These are phyloP conservation scores for Glarea lozoyensis DNA, from an alignment of 495 filamentous ascomycete species.

Conservation along the genomic window DNA sequence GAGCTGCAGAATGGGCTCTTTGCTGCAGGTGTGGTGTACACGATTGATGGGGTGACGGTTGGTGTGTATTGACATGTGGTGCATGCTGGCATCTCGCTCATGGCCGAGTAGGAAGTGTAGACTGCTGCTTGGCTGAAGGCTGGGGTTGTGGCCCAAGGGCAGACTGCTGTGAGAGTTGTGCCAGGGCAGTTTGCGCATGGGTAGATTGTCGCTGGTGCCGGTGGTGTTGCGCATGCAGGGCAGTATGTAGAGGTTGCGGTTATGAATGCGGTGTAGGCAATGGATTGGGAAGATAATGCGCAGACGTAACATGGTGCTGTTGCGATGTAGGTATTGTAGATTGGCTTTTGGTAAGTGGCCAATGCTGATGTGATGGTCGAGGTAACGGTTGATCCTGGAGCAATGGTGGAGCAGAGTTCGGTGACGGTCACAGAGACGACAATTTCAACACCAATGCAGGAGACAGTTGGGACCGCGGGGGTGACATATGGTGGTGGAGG, in stretches of 20 bases:
- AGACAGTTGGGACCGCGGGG: conserved; percentile 7
- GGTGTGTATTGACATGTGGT: too few species aligned
- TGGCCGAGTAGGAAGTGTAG: too few species aligned
- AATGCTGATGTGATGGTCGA: conserved; percentile 18
- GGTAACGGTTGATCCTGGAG: conserved; percentile 16
- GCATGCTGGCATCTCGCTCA: too few species aligned
- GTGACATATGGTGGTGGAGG: conserved; percentile 15
- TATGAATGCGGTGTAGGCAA: conserved; percentile 17
- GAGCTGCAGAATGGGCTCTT: too few species aligned
- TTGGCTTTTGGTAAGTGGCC: conserved; percentile 22
- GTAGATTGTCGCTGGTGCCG: conserved; percentile 1
- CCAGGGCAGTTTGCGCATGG: conserved; percentile 4
- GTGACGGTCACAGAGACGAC: conserved; percentile 26
- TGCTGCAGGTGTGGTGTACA: too few species aligned
- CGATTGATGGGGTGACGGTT: too few species aligned
- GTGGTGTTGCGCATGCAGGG: not conserved
- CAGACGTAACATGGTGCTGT: conserved; percentile 31
- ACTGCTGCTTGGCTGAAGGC: too few species aligned
- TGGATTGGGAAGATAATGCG: conserved; percentile 13
- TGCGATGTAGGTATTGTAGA: conserved; percentile 27
- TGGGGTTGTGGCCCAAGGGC: conserved; percentile 1
- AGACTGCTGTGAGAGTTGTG: conserved; percentile 1
- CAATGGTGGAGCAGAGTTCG: conserved; percentile 23
- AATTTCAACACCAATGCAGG: conserved; percentile 31
- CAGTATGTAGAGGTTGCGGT: conserved; percentile 22